phyloP scores from a whole-genome alignment of 805 yeast genomes.

The Millerago galiae region DNA sequence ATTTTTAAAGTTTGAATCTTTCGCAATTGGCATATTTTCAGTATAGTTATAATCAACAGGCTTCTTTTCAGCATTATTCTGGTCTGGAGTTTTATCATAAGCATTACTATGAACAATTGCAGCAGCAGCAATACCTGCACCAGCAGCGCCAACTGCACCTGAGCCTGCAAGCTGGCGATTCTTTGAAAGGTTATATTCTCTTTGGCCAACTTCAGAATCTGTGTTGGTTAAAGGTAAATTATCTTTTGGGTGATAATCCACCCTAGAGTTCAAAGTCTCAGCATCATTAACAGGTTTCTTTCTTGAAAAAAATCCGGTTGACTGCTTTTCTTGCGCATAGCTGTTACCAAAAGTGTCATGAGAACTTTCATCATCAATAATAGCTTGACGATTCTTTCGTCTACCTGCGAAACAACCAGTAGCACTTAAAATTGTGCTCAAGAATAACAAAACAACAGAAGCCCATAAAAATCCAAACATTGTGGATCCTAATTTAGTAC shows the following conservation, averaged over 20 bases:
- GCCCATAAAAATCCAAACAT: slow-evolving; percentile 64
- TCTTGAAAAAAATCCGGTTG: slow-evolving; percentile 15
- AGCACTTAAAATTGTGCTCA: slow-evolving; percentile 16
- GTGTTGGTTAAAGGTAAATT: neutral
- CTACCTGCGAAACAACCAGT: slow-evolving; percentile 16
- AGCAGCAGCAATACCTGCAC: slow-evolving; percentile 10
- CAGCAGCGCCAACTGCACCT: slow-evolving; percentile 3
- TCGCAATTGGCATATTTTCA: neutral
- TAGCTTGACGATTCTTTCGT: slow-evolving; percentile 12
- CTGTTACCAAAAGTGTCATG: slow-evolving; percentile 25
- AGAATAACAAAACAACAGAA: slow-evolving; percentile 25
- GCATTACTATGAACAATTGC: neutral
- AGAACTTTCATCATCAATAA: slow-evolving; percentile 19
- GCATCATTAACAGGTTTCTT: slow-evolving; percentile 6
- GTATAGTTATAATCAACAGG: neutral
- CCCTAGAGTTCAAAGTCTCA: neutral
- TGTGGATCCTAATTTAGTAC: slow-evolving; percentile 39
- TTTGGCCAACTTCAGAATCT: neutral
- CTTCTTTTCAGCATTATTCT: neutral
- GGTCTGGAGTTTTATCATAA: neutral
- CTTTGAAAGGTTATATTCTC: neutral
- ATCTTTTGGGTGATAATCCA: neutral
- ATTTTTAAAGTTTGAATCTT: no score
- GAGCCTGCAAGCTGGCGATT: neutral
- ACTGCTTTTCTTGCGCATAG: slow-evolving; percentile 15